These are phyloP conservation scores for Boletus sp. DNA, from an alignment of 1,284 basidiomycete genomes.

Conservation along the genomic window DNA sequence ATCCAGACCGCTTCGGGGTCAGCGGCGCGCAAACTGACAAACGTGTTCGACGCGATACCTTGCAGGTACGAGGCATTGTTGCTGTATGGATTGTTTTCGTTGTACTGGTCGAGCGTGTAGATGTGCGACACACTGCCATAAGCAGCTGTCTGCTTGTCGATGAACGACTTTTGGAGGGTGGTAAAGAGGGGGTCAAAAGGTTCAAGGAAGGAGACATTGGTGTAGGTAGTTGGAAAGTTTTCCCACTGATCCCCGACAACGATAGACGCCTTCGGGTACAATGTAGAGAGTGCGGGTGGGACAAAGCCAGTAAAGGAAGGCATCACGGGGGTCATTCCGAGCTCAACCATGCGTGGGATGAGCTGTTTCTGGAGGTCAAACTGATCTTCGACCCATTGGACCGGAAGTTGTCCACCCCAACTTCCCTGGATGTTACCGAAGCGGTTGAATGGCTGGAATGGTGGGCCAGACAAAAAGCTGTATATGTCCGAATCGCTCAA, in stretches of 20 bases:
- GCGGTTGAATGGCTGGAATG: constrained; percentile 44
- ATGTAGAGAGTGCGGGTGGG: constrained; percentile 31
- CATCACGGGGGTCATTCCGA: constrained; percentile 44
- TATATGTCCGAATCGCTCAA: constrained; percentile 36
- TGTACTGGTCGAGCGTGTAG: constrained; percentile 47
- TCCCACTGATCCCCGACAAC: constrained; percentile 36
- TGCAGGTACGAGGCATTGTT: constrained; percentile 36
- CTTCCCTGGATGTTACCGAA: constrained; percentile 43
- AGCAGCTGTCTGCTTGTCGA: constrained; percentile 38
- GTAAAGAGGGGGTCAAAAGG: constrained; percentile 40
- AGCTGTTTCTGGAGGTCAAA: constrained; percentile 38
- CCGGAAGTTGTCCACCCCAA: constrained; percentile 37
- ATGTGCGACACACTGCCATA: constrained; percentile 41
- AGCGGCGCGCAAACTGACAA: constrained; percentile 36
- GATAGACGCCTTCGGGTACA: constrained; percentile 39
- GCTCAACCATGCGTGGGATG: constrained; percentile 40
- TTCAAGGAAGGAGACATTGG: constrained; percentile 41
- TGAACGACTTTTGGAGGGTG: constrained; percentile 39
- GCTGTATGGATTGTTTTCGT: constrained; percentile 41
- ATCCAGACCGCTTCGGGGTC: constrained; percentile 43
- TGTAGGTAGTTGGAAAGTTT: constrained; percentile 33
- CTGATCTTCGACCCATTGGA: constrained; percentile 40
- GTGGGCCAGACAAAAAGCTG: constrained; percentile 38
- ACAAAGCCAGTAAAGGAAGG: constrained; percentile 45
- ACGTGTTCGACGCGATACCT: constrained; percentile 34